A percentile compares a stretch with the other conserved stretches of the same genome.
Conservation (phyloP, 805 yeast species). For the Candida golubevii region DNA sequence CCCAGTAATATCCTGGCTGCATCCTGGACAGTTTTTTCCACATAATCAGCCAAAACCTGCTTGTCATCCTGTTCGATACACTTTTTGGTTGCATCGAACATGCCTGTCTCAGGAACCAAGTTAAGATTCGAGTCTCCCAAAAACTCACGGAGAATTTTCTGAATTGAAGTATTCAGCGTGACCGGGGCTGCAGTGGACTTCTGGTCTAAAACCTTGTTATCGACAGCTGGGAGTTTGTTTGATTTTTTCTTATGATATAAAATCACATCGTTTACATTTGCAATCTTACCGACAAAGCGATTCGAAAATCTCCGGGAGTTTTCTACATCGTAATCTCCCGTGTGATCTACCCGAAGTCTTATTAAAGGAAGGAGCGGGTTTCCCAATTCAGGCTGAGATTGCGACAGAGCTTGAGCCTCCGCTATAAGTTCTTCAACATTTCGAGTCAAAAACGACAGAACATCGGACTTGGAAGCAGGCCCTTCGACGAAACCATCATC, state of each 20-base stretch:
- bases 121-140: constrained; percentile 60
- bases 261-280: constrained; percentile 84
- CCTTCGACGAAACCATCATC: constrained; percentile 56
- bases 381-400: background rate
- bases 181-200: constrained; percentile 14
- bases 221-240: constrained; percentile 3
- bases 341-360: constrained; percentile 79
- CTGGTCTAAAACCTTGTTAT: constrained; percentile 8
- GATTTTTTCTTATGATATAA: constrained; percentile 55
- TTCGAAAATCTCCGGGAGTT: constrained; percentile 87
- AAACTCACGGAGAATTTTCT: constrained; percentile 58
- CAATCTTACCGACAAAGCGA: constrained; percentile 84
- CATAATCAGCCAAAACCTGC: constrained; percentile 58
- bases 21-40: constrained; percentile 50
- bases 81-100: constrained; percentile 65
- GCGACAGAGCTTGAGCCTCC: constrained; percentile 36
- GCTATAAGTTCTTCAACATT: constrained; percentile 66
- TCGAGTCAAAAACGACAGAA: constrained; percentile 52
- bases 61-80: constrained; percentile 84
- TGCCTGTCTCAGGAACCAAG: constrained; percentile 69
- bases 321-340: constrained; percentile 89
- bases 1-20: constrained; percentile 48
- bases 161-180: constrained; percentile 29
- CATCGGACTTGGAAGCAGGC: constrained; percentile 53
- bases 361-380: constrained; percentile 57